These are phyloP conservation scores for Jatropha curcas DNA, from an alignment of 345 rosid species.

Conservation along the genomic window DNA sequence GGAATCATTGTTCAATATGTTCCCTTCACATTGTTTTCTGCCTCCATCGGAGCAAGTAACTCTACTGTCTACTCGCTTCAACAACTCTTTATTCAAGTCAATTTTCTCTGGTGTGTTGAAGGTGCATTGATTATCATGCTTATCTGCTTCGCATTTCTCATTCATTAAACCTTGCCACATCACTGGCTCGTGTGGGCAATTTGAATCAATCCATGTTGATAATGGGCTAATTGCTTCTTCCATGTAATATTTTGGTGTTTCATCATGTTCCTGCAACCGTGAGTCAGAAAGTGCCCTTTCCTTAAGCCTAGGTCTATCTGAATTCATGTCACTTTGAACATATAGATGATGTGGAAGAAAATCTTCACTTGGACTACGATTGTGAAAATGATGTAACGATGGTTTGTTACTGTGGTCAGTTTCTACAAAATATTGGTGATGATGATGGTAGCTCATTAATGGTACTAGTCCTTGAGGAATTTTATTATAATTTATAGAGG, in stretches of 20 bases:
- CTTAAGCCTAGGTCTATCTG: conserved; percentile 35
- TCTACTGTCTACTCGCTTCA: conserved; percentile 28
- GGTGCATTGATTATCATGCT: conserved; percentile 20
- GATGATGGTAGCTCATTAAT: conserved; percentile 32
- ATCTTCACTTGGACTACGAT: conserved; percentile 48
- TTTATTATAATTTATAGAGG: conserved; percentile 34
- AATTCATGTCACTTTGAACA: conserved; percentile 30
- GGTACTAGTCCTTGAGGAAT: conserved; percentile 35
- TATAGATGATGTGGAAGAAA: conserved; percentile 21
- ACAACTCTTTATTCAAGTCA: conserved; percentile 23
- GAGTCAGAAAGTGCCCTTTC: conserved; percentile 64
- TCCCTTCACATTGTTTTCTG: conserved; percentile 17
- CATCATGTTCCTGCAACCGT: conserved; percentile 43
- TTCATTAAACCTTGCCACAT: conserved; percentile 39
- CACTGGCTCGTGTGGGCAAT: conserved; percentile 29
- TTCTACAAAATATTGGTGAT: conserved; percentile 38
- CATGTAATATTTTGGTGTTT: conserved; percentile 17
- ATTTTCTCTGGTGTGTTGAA: conserved; percentile 22
- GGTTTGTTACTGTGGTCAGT: conserved; percentile 30
- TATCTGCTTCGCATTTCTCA: conserved; percentile 22
- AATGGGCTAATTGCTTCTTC: conserved; percentile 34
- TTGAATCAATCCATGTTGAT: conserved; percentile 29
- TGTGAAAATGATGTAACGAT: conserved; percentile 36
- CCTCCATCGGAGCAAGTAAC: conserved; percentile 28
- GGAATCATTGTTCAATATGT: conserved; percentile 15